Percentiles rank a stretch among this genome's conserved stretches.
Evolutionary conservation across 228 moss, liverwort and hornwort genomes (phyloP).

Genomic region (Sphagnum fallax): DNA sequence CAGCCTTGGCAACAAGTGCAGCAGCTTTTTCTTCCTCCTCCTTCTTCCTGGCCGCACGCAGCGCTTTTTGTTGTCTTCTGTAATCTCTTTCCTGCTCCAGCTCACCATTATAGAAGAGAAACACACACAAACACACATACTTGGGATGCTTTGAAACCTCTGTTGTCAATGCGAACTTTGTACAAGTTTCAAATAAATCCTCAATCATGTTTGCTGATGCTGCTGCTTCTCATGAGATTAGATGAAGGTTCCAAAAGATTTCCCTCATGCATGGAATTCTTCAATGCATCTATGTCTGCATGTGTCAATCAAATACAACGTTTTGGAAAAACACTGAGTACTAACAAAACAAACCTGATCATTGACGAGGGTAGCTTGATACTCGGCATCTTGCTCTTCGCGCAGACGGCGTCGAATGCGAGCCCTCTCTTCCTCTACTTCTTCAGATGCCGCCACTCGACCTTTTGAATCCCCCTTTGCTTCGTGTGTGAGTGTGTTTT

Average conservation of each 20-base stretch:
- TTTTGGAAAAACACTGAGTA: no score
- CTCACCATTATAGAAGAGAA: neutral
- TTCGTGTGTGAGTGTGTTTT: no score
- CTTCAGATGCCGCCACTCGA: constrained; percentile 36
- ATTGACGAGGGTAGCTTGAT: constrained; percentile 22
- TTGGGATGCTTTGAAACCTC: neutral
- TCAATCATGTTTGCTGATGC: no score
- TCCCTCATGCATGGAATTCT: no score
- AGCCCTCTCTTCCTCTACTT: constrained; percentile 28
- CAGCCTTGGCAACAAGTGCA: neutral
- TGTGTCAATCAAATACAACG: neutral
- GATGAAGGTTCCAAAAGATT: no score
- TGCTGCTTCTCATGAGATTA: no score
- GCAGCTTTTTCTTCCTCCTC: constrained; percentile 23
- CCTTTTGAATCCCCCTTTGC: neutral
- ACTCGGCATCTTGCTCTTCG: constrained; percentile 43
- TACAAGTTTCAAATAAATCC: neutral
- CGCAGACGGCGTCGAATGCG: constrained; percentile 21
- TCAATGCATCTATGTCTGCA: no score
- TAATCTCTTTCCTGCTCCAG: constrained; percentile 27
- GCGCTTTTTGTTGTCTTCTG: constrained; percentile 25
- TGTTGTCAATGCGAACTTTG: neutral
- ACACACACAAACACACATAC: neutral
- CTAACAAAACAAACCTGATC: constrained; percentile 14
- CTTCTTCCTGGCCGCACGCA: constrained; percentile 18